Evolutionary conservation across 2,329 filamentous ascomycete genomes (phyloP), one percentile per base, ranked within the genome.

Genomic region (Ilyonectria robusta): DNA sequence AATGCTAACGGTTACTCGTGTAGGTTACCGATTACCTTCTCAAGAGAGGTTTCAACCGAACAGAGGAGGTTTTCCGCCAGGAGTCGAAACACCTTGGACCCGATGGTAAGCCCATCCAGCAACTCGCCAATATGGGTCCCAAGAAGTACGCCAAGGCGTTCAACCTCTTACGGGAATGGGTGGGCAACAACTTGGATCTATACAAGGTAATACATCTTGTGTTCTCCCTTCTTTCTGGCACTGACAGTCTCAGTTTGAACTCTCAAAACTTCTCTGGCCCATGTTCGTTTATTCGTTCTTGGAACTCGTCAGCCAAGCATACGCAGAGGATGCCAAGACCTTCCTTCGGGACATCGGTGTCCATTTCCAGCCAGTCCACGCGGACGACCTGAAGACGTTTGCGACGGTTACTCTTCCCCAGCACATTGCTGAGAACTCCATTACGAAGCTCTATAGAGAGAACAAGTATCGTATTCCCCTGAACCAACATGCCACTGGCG

Each of bases 261-360:
- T 99, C 3, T 88, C 90, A 65, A 94, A 97, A 72, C 85, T 98
- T 4, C 83, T 97, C 17, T 99, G 96, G 94, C 96, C 96, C 0
- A 84, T 97, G 1, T 98, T 98, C 76, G 93, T 98, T 57, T 97
- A 99, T 81, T 96, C 94, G 0, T 98, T 93, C 77, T 85, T 99
- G 29, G 91, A 94, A 64, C 88, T 98, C 62, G 88, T 97, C 31
- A 86, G 86, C 37, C 89, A 94, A 66, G 90, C 90, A 70, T 94
- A 92, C 73, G 83, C 88, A 1, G 88, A 89, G 44, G 94, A 97
- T 65, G 90, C 91, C 15, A 91, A 93, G 71, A 84, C 87, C 2
- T 95, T 97, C 77, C 91, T 97, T 68, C 87, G 89, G 31, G 85
- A 87, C 5, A 90, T 93, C 76, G 90, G 90, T 61, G 76, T 80